Evolutionary conservation across 2,329 filamentous ascomycete species (phyloP), one percentile per base, ranked within the genome.

Genomic region (Hortaea werneckii): DNA sequence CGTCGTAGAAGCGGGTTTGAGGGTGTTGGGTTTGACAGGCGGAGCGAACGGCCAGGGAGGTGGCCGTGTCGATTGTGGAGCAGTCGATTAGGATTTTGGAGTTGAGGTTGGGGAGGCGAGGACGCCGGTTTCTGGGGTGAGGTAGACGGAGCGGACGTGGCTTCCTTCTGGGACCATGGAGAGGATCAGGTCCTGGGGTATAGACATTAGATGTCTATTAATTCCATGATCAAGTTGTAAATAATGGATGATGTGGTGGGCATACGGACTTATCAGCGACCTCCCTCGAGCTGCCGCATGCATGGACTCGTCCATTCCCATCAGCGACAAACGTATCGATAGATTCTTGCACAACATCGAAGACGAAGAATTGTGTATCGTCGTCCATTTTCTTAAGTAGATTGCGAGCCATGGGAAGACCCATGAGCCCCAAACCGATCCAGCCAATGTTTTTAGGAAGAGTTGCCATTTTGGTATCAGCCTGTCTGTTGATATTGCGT

Each of bases 371-470:
- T 3, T 62, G 62, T 6, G 69, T 68, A 8, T 65, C 60, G 7
- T 56, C 26, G 3, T 67, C 62, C 41, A 73, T 62, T 51, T 74
- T 76, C 20, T 66, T 65, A 7, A 70, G 67, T 26, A 78, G 62
- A 55, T 77, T 73, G 13, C 57, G 59, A 4, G 70, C 66, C 74
- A 78, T 78, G 8, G 74, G 74, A 43, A 64, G 66, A 0, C 75
- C 75, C 75, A 77, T 78, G 8, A 69, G 66, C n/a, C 75, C 75
- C 1, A 77, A 65, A 52, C 75, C 74, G 40, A 78, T 69, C 60
- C 77, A 78, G 39, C 72, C 70, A 20, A 73, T 51, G 28, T 34
- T 52, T 20, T 51, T 56, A 7, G 58, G 58, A 34, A 60, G 41
- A 10, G 51, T 51, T 13, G 54, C 42, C 57, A 60, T 61, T 20